Conservation (phyloP, 2,329 filamentous ascomycete species). For the Cryphonectria radicalis region DNA sequence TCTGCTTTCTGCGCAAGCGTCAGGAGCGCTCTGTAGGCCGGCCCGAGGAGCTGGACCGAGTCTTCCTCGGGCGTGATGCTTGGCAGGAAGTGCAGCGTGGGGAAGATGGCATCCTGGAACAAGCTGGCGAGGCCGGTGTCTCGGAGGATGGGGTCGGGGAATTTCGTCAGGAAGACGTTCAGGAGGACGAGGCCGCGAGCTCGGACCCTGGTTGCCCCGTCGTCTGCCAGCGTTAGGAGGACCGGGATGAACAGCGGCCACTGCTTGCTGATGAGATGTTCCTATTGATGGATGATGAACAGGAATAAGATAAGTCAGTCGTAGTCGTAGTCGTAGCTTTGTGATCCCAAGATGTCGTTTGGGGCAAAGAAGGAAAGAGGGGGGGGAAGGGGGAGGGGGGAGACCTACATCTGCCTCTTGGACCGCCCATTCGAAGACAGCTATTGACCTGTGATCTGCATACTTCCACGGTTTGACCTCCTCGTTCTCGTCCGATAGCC, state of each 20-base stretch:
- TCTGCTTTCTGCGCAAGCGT: slow-evolving; percentile 54
- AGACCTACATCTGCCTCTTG: slow-evolving; percentile 45
- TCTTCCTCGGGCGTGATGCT: slow-evolving; percentile 75
- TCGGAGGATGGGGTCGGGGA: slow-evolving; percentile 56
- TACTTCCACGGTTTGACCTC: slow-evolving; percentile 66
- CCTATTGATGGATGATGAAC: slow-evolving; percentile 36
- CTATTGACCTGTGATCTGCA: slow-evolving; percentile 52
- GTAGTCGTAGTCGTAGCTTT: slow-evolving; percentile 15
- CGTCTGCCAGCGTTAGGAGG: slow-evolving; percentile 71
- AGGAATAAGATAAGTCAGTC: slow-evolving; percentile 28
- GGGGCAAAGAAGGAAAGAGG: neutral
- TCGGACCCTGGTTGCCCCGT: slow-evolving; percentile 58
- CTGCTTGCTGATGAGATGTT: slow-evolving; percentile 51
- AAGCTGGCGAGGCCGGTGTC: slow-evolving; percentile 69
- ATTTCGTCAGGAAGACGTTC: slow-evolving; percentile 56
- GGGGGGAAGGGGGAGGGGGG: too few species aligned
- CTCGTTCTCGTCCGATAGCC: slow-evolving; percentile 44
- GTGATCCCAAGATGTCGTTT: neutral
- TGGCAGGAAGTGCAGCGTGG: slow-evolving; percentile 77
- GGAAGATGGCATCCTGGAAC: slow-evolving; percentile 71
- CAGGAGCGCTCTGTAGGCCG: slow-evolving; percentile 70
- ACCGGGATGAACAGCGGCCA: slow-evolving; percentile 75
- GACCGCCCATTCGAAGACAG: slow-evolving; percentile 67
- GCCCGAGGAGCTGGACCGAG: slow-evolving; percentile 64
- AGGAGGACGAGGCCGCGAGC: slow-evolving; percentile 60